These are phyloP conservation scores for Myriosclerotinia scirpicola DNA, from an alignment of 2,329 filamentous ascomycete genomes.

Conservation along the genomic window DNA sequence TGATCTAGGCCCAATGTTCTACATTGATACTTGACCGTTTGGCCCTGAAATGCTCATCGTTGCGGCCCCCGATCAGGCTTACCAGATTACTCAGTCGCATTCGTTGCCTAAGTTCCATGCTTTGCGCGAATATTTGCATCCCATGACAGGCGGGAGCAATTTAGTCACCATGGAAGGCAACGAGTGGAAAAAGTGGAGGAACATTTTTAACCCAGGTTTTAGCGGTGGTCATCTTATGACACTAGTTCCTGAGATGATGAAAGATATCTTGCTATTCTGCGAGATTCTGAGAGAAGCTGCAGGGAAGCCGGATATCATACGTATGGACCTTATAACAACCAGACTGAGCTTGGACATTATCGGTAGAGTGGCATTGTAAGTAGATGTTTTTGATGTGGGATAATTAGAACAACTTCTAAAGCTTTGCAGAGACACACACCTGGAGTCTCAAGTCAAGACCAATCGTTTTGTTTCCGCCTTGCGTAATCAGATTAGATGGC, in stretches of 20 bases:
- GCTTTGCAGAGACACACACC: neutral
- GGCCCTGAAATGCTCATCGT: neutral
- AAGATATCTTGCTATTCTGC: neutral
- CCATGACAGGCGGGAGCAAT: neutral
- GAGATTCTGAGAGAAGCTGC: neutral
- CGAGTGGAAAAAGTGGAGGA: constrained; percentile 5
- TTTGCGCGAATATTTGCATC: neutral
- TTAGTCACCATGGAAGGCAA: constrained; percentile 5
- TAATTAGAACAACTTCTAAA: neutral
- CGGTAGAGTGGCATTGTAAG: neutral
- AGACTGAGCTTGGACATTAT: constrained; percentile 2
- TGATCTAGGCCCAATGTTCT: constrained; percentile 3
- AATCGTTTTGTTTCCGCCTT: neutral
- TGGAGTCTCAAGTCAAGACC: neutral
- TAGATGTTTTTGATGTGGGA: neutral
- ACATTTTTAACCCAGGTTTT: neutral
- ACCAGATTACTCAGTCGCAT: constrained; percentile 6
- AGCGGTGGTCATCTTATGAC: neutral
- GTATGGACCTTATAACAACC: neutral
- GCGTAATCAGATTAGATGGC: neutral
- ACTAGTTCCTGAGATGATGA: constrained; percentile 5
- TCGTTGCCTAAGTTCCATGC: neutral
- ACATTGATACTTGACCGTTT: constrained; percentile 2
- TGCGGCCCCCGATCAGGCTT: neutral
- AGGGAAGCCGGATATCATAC: neutral